Conservation (phyloP, 805 yeast genomes). For the Metschnikowia sp. region DNA sequence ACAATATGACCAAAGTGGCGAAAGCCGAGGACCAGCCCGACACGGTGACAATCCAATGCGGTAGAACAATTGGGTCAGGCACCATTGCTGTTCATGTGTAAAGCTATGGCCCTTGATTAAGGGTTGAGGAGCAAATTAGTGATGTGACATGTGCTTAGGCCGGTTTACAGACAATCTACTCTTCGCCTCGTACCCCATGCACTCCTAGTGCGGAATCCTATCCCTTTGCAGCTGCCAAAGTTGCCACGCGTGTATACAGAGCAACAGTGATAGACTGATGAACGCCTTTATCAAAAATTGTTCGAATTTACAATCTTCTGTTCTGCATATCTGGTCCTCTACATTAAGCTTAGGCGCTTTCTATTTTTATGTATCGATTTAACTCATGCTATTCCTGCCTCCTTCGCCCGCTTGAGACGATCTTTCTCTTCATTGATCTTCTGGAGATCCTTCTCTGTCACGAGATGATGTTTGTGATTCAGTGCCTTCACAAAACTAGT, state of each 20-base stretch:
- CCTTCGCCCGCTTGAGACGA: constrained; percentile 12
- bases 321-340: too few relatives aligned
- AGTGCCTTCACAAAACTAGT: constrained; percentile 17
- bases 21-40: constrained; percentile 21
- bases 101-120: too few relatives aligned
- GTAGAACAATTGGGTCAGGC: constrained; percentile 9
- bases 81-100: neutral
- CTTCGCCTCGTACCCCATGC: constrained; percentile 1
- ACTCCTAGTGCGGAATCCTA: constrained; percentile 2
- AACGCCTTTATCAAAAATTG: too few relatives aligned
- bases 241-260: too few relatives aligned
- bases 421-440: constrained; percentile 32
- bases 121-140: too few relatives aligned
- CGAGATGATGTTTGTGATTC: constrained; percentile 62
- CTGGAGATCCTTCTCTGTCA: constrained; percentile 61
- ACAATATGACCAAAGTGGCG: constrained; percentile 23
- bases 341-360: too few relatives aligned
- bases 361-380: neutral
- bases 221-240: too few relatives aligned
- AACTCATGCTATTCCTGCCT: constrained; percentile 12
- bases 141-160: neutral
- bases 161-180: too few relatives aligned
- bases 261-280: too few relatives aligned
- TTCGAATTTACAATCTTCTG: too few relatives aligned
- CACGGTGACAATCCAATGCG: constrained; percentile 19